These are phyloP conservation scores for Podospora conica DNA, from an alignment of 495 filamentous ascomycete species.

Conservation along the genomic window DNA sequence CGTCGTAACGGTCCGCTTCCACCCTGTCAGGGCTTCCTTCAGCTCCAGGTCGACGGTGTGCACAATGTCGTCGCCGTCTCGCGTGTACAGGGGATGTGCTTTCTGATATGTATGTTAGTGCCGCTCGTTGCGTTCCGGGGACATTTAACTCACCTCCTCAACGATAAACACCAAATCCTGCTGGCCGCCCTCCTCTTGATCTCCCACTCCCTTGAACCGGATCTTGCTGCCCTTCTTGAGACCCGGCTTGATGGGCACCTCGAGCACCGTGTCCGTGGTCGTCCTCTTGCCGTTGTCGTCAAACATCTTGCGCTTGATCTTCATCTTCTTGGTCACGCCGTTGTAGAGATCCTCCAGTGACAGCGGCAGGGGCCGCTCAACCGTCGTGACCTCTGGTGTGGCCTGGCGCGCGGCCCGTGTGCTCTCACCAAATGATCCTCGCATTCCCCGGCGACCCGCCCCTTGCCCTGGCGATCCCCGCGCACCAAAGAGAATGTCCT, in stretches of 20 bases:
- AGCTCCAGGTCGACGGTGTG: slow-evolving; percentile 71
- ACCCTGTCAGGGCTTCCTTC: slow-evolving; percentile 97
- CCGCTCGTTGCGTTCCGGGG: background rate
- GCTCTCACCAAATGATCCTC: slow-evolving; percentile 42
- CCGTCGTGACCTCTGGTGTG: slow-evolving; percentile 81
- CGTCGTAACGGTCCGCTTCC: slow-evolving; percentile 83
- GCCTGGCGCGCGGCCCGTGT: slow-evolving; percentile 42
- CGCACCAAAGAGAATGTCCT: slow-evolving; percentile 2
- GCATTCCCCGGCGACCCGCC: slow-evolving; percentile 31
- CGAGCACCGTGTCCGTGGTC: slow-evolving; percentile 80
- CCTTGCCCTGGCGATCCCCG: slow-evolving; percentile 21
- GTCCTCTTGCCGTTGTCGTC: slow-evolving; percentile 78
- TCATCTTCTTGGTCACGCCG: slow-evolving; percentile 90
- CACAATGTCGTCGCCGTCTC: slow-evolving; percentile 79
- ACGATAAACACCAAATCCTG: slow-evolving; percentile 95
- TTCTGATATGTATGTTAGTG: slow-evolving; percentile 49
- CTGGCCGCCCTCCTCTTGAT: slow-evolving; percentile 94
- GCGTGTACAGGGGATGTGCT: slow-evolving; percentile 72
- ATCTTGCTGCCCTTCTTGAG: slow-evolving; percentile 96
- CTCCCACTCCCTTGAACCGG: slow-evolving; percentile 91
- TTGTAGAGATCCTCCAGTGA: slow-evolving; percentile 81
- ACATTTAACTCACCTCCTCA: slow-evolving; percentile 63
- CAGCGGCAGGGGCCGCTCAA: slow-evolving; percentile 76
- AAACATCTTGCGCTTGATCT: slow-evolving; percentile 92
- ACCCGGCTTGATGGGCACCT: slow-evolving; percentile 91